Evolutionary conservation across 2,329 filamentous ascomycete genomes (phyloP), one percentile per base, ranked within the genome.

Genomic region (Epichloe gansuensis): DNA sequence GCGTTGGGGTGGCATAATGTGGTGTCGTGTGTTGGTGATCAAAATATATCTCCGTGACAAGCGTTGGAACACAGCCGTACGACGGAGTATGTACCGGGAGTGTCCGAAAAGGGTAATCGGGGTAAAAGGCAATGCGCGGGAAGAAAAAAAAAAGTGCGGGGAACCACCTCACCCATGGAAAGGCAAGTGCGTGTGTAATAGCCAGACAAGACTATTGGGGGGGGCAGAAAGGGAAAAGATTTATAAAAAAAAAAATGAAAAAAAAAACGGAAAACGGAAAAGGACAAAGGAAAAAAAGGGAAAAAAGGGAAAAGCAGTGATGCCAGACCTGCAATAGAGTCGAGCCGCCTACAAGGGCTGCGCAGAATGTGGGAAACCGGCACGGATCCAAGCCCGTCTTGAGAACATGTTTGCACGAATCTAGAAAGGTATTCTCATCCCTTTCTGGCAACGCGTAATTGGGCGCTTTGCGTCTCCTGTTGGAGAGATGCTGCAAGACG

Each of bases 351-450:
- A 79, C 74, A 9, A 84, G 65, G 6, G 73, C 69, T 7, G 79
- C 80, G 61, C 80, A 84, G 61, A 84, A 84, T 4, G 78, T 71
- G 43, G 81, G 78, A 59, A 84, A 84, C 8, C 79, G 71, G 54
- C 75, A 74, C 51, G 69, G 66, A 44, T 78, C 76, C 15, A 82
- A 65, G 3, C 77, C 78, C 7, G 71, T 71, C 41, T 65, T 66
- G 36, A 82, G 61, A 52, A 80, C 74, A 36, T 62, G 58, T n/a
- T 60, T 55, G 5, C 61, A 61, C 44, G 66, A 65, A 13, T 59
- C 62, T 15, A 62, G 53, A 50, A 72, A 68, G 13, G 63, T 59
- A 17, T 59, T 53, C 35, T 62, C 57, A 13, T 67, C 59, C n/a
- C 53, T 57, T 21, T 65, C 59, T 34, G 61, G 56, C 25, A 50